Conservation (phyloP, 208 protist genomes). For the Leishmania turanica region DNA sequence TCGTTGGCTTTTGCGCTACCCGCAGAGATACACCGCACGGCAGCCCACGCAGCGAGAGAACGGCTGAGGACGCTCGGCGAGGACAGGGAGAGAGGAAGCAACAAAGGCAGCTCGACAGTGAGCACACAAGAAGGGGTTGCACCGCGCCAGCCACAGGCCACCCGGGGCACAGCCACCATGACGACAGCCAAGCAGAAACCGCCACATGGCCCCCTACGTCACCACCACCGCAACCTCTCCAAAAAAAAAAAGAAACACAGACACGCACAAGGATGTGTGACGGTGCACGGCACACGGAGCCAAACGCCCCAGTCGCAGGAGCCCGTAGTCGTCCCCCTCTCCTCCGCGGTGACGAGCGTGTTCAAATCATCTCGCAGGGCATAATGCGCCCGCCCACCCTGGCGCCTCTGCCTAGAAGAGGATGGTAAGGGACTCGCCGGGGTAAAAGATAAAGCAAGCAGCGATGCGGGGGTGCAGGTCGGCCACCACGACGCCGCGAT, state of each 20-base stretch:
- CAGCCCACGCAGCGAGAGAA: background rate
- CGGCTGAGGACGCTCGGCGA: background rate
- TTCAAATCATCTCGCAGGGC: background rate
- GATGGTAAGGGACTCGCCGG: constrained; percentile 73
- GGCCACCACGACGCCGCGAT: constrained; percentile 55
- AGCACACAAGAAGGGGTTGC: background rate
- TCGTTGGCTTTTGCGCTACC: background rate
- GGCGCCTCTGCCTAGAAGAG: constrained; percentile 29
- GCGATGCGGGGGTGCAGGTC: constrained; percentile 56
- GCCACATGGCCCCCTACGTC: background rate
- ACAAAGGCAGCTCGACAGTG: background rate
- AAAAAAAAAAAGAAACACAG: background rate
- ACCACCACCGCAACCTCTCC: background rate
- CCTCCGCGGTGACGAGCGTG: background rate
- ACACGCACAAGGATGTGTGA: background rate
- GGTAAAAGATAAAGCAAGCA: constrained; percentile 87
- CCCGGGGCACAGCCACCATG: background rate
- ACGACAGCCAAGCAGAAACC: background rate
- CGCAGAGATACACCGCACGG: background rate
- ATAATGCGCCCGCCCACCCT: background rate
- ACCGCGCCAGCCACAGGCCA: background rate
- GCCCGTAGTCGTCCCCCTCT: background rate
- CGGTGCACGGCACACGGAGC: background rate
- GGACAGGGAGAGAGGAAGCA: background rate
- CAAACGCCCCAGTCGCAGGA: background rate